These are phyloP conservation scores for Trametes polyzona DNA, from an alignment of 1,284 basidiomycete species.

Conservation along the genomic window DNA sequence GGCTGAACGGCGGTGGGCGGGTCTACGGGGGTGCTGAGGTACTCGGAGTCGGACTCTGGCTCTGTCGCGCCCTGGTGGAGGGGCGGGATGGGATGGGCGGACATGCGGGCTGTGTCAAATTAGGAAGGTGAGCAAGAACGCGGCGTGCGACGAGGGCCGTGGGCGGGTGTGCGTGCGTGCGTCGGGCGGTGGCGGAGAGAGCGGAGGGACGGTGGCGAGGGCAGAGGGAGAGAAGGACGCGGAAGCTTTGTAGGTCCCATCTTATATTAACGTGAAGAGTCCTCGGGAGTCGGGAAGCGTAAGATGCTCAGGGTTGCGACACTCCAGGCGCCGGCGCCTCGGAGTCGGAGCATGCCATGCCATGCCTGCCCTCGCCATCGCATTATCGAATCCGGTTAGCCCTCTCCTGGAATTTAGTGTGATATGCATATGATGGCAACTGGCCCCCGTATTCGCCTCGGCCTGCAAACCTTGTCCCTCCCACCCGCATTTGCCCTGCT, in stretches of 20 bases:
- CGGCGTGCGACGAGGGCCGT: not conserved
- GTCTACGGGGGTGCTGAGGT: slow-evolving; percentile 28
- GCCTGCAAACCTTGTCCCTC: slow-evolving; percentile 14
- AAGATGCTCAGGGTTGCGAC: slow-evolving; percentile 24
- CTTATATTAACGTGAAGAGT: slow-evolving; percentile 28
- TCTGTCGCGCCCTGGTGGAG: slow-evolving; percentile 25
- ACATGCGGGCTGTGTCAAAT: slow-evolving; percentile 22
- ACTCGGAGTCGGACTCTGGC: slow-evolving; percentile 29
- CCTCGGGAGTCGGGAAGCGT: slow-evolving; percentile 12
- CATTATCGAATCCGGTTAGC: slow-evolving; percentile 18
- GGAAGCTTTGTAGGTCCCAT: slow-evolving; percentile 25
- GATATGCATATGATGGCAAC: too few species aligned
- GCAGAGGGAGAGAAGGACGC: slow-evolving; percentile 14
- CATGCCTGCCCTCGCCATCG: too few species aligned
- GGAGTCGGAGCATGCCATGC: slow-evolving; percentile 6
- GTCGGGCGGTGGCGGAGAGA: not conserved
- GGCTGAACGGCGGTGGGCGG: slow-evolving; percentile 16
- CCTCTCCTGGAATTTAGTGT: slow-evolving; percentile 14
- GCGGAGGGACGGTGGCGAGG: slow-evolving; percentile 7
- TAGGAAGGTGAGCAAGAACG: slow-evolving; percentile 28
- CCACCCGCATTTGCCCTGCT: slow-evolving; percentile 3
- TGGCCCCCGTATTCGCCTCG: slow-evolving; percentile 11
- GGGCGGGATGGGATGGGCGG: slow-evolving; percentile 22
- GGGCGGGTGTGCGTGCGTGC: too few species aligned
- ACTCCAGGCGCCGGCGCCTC: slow-evolving; percentile 14